These are phyloP conservation scores for Aspergillus pseudoglaucus DNA, from an alignment of 2,329 filamentous ascomycete species.

Conservation along the genomic window DNA sequence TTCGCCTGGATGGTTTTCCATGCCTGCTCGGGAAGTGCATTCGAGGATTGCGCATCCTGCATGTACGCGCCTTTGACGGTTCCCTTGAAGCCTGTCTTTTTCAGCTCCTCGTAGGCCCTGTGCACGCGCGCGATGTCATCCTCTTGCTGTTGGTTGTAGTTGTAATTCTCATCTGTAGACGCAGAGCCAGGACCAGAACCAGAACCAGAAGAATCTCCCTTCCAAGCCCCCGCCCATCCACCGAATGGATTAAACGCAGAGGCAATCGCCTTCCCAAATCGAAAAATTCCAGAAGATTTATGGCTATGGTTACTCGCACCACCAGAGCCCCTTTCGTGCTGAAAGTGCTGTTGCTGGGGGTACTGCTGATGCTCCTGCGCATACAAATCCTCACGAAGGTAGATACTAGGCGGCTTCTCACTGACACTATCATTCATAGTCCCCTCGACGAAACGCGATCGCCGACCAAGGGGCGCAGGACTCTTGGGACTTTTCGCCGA, in stretches of 20 bases:
- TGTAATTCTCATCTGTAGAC: conserved; percentile 27
- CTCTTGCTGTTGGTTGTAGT: conserved; percentile 27
- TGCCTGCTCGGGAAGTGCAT: conserved; percentile 25
- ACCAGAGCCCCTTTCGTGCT: background rate
- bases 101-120: conserved; percentile 49
- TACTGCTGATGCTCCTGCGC: conserved; percentile 7
- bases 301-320: conserved; percentile 19
- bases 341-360: too few species aligned
- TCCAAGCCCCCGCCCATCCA: conserved; percentile 43
- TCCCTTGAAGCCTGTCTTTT: conserved; percentile 45
- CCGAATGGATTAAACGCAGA: conserved; percentile 50
- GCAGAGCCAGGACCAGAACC: conserved; percentile 5
- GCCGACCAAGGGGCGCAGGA: conserved; percentile 36
- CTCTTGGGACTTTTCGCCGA: background rate
- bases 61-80: conserved; percentile 30
- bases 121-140: conserved; percentile 45
- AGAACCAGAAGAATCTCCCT: conserved; percentile 14
- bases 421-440: conserved; percentile 80
- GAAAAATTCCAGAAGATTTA: conserved; percentile 45
- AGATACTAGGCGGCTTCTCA: conserved; percentile 62
- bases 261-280: conserved; percentile 50
- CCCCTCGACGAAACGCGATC: conserved; percentile 66
- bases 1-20: conserved; percentile 28
- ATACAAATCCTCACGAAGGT: conserved; percentile 45
- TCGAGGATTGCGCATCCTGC: conserved; percentile 12